These are phyloP conservation scores for Fomitopsis palustris DNA, from an alignment of 1,284 basidiomycete genomes.

Conservation along the genomic window DNA sequence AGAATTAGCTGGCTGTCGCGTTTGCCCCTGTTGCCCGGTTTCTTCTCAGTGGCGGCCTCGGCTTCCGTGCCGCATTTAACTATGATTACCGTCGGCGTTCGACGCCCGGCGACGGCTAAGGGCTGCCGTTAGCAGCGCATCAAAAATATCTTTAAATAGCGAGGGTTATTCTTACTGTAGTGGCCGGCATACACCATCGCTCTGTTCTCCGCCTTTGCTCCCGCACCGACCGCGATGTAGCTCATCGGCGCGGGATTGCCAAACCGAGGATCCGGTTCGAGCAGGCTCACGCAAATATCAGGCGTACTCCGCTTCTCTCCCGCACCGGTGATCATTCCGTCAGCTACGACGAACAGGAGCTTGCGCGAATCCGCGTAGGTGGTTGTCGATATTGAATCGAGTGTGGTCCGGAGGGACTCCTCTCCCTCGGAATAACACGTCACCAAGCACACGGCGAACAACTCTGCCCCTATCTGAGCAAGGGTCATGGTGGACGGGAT, in stretches of 20 bases:
- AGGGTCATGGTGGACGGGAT: constrained; percentile 72
- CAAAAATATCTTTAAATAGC: not conserved
- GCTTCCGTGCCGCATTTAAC: constrained; percentile 95
- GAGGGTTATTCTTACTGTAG: constrained; percentile 71
- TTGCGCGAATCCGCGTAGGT: constrained; percentile 92
- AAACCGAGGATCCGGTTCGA: constrained; percentile 94
- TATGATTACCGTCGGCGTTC: constrained; percentile 92
- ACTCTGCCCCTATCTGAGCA: constrained; percentile 87
- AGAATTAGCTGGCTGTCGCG: constrained; percentile 98
- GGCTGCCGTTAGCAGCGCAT: constrained; percentile 6
- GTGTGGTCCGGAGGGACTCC: constrained; percentile 86
- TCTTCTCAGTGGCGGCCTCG: constrained; percentile 81
- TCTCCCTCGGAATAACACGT: constrained; percentile 98
- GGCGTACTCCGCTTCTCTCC: constrained; percentile 95
- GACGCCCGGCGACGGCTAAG: constrained; percentile 74
- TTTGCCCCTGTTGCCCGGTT: constrained; percentile 98
- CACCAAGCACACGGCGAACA: constrained; percentile 93
- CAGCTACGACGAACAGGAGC: constrained; percentile 92
- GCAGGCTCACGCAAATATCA: constrained; percentile 89
- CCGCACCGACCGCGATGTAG: constrained; percentile 88
- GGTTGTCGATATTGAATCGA: constrained; percentile 90
- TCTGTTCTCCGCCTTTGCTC: constrained; percentile 87
- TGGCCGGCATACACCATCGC: constrained; percentile 99
- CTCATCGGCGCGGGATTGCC: constrained; percentile 96
- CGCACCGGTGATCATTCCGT: constrained; percentile 98